Conservation (phyloP, 163 green algal genomes). For the Prototheca stagnorum region DNA sequence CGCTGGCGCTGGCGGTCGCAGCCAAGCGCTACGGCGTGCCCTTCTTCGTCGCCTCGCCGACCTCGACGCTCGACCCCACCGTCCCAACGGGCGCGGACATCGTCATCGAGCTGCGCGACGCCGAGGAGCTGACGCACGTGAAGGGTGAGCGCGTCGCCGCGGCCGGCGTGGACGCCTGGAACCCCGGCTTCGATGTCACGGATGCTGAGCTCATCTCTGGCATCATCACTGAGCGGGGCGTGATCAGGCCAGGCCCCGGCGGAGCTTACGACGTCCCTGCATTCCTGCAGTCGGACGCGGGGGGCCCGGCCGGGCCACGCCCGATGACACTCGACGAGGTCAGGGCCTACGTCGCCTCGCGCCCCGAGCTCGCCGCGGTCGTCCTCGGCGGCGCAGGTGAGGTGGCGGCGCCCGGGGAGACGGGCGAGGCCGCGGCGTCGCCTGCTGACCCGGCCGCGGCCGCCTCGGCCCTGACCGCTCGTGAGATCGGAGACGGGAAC, state of each 20-base stretch:
- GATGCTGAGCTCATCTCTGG: constrained; percentile 63
- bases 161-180: constrained; percentile 72
- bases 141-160: constrained; percentile 42
- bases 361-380: constrained; percentile 19
- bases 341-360: constrained; percentile 35
- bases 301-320: not conserved
- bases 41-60: constrained; percentile 88
- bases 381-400: not conserved
- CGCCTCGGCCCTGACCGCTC: not conserved
- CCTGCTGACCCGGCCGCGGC: not conserved
- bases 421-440: not conserved
- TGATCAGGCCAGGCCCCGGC: constrained; percentile 25
- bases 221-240: constrained; percentile 86
- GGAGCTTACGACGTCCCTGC: constrained; percentile 24
- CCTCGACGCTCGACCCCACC: constrained; percentile 69
- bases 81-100: constrained; percentile 57
- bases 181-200: constrained; percentile 88
- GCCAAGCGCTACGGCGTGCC: constrained; percentile 54
- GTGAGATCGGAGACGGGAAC: constrained; percentile 89
- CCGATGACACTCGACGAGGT: constrained; percentile 12
- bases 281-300: constrained; percentile 13
- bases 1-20: constrained; percentile 47
- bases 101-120: constrained; percentile 68
- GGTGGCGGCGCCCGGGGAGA: not conserved
- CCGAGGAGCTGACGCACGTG: constrained; percentile 55